These are phyloP conservation scores for Ligustrum vulgare DNA, from an alignment of 257 asterid genomes.

Conservation along the genomic window DNA sequence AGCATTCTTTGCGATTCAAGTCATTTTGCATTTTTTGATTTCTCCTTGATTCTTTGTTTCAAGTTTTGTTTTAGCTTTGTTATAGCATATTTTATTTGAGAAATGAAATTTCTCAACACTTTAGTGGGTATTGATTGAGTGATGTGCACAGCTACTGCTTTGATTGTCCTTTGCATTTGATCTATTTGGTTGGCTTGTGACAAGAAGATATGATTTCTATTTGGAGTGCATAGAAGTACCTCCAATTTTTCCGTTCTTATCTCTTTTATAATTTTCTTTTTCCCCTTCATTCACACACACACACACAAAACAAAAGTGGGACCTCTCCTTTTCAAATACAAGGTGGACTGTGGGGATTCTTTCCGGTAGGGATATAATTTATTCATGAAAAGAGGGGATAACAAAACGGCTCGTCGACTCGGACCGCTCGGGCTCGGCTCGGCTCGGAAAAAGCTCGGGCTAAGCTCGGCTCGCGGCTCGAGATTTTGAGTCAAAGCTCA, in stretches of 20 bases:
- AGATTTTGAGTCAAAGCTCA: too few relatives aligned
- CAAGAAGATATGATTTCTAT: background rate
- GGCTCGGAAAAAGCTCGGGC: too few relatives aligned
- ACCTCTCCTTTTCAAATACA: conserved; percentile 13
- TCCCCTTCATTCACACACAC: background rate
- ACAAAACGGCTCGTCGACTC: too few relatives aligned
- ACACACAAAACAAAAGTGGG: background rate
- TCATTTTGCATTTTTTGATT: too few relatives aligned
- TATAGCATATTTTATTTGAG: too few relatives aligned
- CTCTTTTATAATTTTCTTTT: background rate
- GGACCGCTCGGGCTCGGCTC: too few relatives aligned
- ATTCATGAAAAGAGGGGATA: conserved; percentile 25
- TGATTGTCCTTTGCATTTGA: conserved; percentile 12
- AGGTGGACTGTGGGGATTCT: conserved; percentile 28
- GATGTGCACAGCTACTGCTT: conserved; percentile 25
- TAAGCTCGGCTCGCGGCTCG: too few relatives aligned
- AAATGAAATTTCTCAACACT: too few relatives aligned
- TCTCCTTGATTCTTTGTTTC: too few relatives aligned
- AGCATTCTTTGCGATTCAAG: too few relatives aligned
- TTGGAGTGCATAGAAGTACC: conserved; percentile 1
- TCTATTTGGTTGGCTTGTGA: conserved; percentile 7
- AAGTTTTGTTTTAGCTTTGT: too few relatives aligned
- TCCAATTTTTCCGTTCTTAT: background rate
- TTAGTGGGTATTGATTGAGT: background rate
- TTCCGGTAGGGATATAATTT: conserved; percentile 22